Evolutionary conservation across 2,329 filamentous ascomycete genomes (phyloP).

Genomic region (Nemania diffusa): DNA sequence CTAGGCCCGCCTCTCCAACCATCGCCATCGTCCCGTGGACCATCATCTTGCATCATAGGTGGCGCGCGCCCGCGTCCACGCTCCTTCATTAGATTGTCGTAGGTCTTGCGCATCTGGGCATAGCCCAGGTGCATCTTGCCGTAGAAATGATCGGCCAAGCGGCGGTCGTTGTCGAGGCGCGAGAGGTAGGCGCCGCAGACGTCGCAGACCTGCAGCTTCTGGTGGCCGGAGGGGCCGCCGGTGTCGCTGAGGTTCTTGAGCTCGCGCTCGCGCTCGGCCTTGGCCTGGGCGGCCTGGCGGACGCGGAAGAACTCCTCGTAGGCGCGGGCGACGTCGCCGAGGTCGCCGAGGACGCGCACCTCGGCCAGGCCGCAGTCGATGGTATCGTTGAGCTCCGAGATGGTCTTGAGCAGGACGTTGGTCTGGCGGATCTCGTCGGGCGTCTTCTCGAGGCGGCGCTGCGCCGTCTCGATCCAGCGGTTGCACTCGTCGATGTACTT

Average conservation of each 20-base stretch:
- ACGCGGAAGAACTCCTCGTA: constrained; percentile 90
- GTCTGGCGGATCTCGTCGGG: constrained; percentile 97
- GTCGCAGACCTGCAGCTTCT: constrained; percentile 98
- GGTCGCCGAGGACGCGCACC: constrained; percentile 84
- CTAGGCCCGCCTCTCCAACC: constrained; percentile 58
- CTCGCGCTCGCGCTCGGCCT: constrained; percentile 85
- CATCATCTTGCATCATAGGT: constrained; percentile 54
- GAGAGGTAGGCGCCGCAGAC: constrained; percentile 96
- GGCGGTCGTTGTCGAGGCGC: constrained; percentile 90
- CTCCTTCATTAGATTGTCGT: constrained; percentile 86
- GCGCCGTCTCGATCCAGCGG: constrained; percentile 87
- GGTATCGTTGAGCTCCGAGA: constrained; percentile 80
- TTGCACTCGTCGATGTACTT: constrained; percentile 99
- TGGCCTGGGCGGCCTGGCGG: constrained; percentile 80
- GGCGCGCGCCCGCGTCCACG: constrained; percentile 72
- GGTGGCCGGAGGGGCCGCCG: constrained; percentile 90
- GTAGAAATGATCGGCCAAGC: constrained; percentile 96
- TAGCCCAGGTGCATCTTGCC: constrained; percentile 99
- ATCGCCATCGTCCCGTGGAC: constrained; percentile 61
- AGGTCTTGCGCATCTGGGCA: constrained; percentile 96
- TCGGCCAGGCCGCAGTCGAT: constrained; percentile 87
- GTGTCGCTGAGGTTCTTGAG: constrained; percentile 92
- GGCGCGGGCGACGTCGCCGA: constrained; percentile 81
- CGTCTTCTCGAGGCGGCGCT: constrained; percentile 93
- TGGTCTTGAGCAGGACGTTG: constrained; percentile 86